Evolutionary conservation across 2,329 filamentous ascomycete species (phyloP).

Genomic region (Tolypocladium paradoxum): DNA sequence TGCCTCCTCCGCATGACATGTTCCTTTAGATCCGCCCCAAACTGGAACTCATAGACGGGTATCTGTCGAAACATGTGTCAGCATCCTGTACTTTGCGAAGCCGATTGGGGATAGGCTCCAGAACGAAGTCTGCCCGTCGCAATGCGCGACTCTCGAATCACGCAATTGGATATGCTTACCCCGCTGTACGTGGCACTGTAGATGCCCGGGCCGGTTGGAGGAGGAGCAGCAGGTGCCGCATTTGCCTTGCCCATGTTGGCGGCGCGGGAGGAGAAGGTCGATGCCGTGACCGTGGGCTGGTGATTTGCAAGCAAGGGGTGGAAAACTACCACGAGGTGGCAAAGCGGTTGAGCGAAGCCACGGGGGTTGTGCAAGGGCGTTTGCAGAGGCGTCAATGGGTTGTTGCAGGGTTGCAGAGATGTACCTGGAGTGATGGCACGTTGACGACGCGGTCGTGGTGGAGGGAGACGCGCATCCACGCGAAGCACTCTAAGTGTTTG

Average conservation of each 20-base stretch:
- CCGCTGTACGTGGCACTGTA: constrained; percentile 62
- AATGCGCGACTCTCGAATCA: background rate
- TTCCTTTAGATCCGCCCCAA: constrained; percentile 63
- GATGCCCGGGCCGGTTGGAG: constrained; percentile 34
- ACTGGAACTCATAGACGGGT: constrained; percentile 88
- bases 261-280: constrained; percentile 2
- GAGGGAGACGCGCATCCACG: constrained; percentile 26
- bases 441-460: constrained; percentile 22
- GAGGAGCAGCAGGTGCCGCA: constrained; percentile 12
- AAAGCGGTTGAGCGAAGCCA: background rate
- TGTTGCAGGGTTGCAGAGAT: constrained; percentile 12
- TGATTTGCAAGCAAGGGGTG: background rate
- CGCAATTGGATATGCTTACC: constrained; percentile 31
- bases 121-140: background rate
- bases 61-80: constrained; percentile 43
- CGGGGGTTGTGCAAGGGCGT: background rate
- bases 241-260: constrained; percentile 36
- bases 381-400: constrained; percentile 1
- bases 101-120: too few relatives aligned
- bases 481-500: constrained; percentile 24
- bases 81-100: background rate
- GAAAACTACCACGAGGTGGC: background rate
- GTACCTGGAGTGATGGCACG: constrained; percentile 21
- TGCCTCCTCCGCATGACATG: constrained; percentile 93
- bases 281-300: background rate